Evolutionary conservation across 192 early-diverging fungal species (phyloP), one percentile per base, ranked within the genome.

Genomic region (Coemansia sp.): DNA sequence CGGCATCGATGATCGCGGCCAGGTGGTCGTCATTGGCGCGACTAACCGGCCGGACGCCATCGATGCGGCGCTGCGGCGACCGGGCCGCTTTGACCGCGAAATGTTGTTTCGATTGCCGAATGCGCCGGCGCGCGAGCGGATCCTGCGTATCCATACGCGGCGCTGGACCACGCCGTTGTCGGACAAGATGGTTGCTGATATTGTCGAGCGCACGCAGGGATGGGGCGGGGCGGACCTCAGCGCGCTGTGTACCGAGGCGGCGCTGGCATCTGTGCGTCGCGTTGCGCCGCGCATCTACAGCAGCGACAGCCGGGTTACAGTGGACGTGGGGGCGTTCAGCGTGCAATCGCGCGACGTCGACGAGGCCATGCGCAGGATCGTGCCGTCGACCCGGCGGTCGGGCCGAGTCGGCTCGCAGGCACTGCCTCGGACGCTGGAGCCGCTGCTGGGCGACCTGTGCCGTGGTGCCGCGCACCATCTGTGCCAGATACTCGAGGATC

Each of bases 21-120:
- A 97, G 81, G 97, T 99, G 1, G 95, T 92, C 0, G 90, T 99
- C 0, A 91, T 99, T 6, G 97, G 95, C 0, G 97, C 97, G 1
- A 98, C 96, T 0, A 98, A 98, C 75, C 87, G 96, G 23, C 95
- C 96, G 0, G 96, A 98, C 74, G 91, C 96, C 48, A 89, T 99
- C 36, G 97, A 99, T 59, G 82, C 85, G 27, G 97, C 92, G 3
- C 72, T 99, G 24, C 76, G 98, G 58, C 83, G 97, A 24, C 97
- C 97, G 2, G 97, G 93, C 8, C 83, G 97, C 11, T 93, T 99
- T 56, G 97, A 99, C 74, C 81, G 94, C 6, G 91, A 96, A 52
- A 78, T 97, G 0, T 97, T 95, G 72, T 90, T 99, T 4, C 84
- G 89, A 0, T 93, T 93, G 18, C 97, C 71, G 14, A 35, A 23